A percentile compares a stretch with the other conserved stretches of the same genome.
Conservation (phyloP, 2,329 filamentous ascomycete species). For the Ophiostoma sp. region DNA sequence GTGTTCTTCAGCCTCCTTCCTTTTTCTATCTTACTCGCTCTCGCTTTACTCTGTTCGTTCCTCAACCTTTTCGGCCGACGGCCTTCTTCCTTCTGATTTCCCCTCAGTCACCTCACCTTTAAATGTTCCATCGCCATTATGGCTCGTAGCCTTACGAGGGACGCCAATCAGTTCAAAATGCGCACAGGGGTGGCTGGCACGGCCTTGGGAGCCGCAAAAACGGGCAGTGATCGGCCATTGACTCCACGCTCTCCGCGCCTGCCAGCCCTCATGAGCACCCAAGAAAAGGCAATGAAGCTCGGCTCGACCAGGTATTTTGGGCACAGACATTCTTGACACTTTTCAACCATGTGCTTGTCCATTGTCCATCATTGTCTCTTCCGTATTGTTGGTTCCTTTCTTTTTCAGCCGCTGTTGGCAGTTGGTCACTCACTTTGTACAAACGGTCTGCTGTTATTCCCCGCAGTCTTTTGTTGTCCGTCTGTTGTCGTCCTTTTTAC, state of each 20-base stretch:
- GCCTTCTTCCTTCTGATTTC: conserved; percentile 12
- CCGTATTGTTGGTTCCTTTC: background rate
- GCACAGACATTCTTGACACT: background rate
- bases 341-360: background rate
- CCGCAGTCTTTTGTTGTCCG: background rate
- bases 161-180: background rate
- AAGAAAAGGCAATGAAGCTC: background rate
- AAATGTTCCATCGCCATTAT: background rate
- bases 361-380: too few relatives aligned
- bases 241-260: conserved; percentile 8
- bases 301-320: background rate
- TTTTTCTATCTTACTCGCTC: background rate
- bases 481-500: background rate
- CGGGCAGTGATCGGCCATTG: background rate
- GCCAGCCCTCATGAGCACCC: background rate
- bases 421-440: background rate
- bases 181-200: background rate
- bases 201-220: background rate
- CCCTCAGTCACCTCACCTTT: background rate
- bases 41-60: background rate
- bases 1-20: conserved; percentile 4
- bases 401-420: background rate
- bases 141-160: conserved; percentile 2
- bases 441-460: background rate
- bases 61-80: background rate